Conservation (phyloP, 2,329 filamentous ascomycete species). For the Alternaria viburni region DNA sequence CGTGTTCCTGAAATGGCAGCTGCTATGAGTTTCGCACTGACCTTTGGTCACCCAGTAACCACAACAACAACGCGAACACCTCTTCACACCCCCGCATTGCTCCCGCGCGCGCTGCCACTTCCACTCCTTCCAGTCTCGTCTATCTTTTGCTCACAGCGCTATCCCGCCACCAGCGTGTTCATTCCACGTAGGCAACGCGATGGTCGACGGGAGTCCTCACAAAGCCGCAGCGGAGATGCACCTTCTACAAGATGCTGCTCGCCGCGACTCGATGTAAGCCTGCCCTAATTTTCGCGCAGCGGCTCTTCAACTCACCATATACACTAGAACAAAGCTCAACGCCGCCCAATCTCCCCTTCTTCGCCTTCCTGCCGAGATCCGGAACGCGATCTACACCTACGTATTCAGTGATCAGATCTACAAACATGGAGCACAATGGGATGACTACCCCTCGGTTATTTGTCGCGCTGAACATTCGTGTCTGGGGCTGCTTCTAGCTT, state of each 20-base stretch:
- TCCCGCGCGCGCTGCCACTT: neutral
- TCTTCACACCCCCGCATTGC: neutral
- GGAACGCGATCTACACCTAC: conserved; percentile 3
- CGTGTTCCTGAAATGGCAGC: neutral
- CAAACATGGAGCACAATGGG: too few species aligned
- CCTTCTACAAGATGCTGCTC: neutral
- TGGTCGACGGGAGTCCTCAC: neutral
- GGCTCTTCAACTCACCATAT: neutral
- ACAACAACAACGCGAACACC: neutral
- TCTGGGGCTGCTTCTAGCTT: neutral
- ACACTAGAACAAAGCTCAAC: neutral
- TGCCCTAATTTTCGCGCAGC: accelerated
- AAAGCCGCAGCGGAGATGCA: neutral
- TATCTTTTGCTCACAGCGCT: neutral
- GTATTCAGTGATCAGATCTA: neutral
- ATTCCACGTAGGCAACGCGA: neutral
- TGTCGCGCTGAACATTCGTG: neutral
- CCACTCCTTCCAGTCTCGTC: neutral
- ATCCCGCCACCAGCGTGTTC: neutral
- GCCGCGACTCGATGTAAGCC: neutral
- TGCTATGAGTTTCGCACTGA: neutral
- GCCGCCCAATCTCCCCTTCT: neutral
- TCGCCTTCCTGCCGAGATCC: conserved; percentile 9
- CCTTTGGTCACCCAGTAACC: neutral
- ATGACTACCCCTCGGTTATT: neutral